Evolutionary conservation across 1,139 yeast genomes (phyloP).

Genomic region (Magnusiomyces magnusii): DNA sequence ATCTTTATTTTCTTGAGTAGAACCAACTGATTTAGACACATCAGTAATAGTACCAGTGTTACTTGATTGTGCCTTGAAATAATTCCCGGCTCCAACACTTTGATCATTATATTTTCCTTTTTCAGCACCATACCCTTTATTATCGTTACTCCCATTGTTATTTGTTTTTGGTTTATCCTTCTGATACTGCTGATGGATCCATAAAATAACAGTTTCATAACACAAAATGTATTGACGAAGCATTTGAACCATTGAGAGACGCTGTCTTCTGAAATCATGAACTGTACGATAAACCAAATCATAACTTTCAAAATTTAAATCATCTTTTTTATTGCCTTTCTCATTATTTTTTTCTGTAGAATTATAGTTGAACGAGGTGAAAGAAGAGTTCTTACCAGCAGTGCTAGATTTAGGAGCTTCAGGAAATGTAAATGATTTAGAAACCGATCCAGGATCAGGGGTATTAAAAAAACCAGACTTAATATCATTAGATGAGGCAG

Average conservation of each 20-base stretch:
- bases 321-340: conserved; percentile 9
- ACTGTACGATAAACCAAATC: conserved; percentile 54
- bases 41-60: background rate
- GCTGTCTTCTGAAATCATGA: conserved; percentile 56
- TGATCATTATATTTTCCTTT: background rate
- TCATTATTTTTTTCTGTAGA: background rate
- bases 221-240: conserved; percentile 66
- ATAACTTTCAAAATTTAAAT: conserved; percentile 16
- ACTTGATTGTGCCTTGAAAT: background rate
- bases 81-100: background rate
- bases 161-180: background rate
- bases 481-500: background rate
- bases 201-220: conserved; percentile 46
- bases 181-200: conserved; percentile 18
- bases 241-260: conserved; percentile 80
- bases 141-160: background rate
- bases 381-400: background rate
- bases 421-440: background rate
- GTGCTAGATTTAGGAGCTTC: background rate
- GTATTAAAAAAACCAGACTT: background rate
- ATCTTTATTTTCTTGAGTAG: background rate
- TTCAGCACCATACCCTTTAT: background rate
- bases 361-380: background rate
- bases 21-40: background rate
- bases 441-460: background rate